Evolutionary conservation across 2,329 filamentous ascomycete genomes (phyloP).

Genomic region (Periconia macrospinosa): DNA sequence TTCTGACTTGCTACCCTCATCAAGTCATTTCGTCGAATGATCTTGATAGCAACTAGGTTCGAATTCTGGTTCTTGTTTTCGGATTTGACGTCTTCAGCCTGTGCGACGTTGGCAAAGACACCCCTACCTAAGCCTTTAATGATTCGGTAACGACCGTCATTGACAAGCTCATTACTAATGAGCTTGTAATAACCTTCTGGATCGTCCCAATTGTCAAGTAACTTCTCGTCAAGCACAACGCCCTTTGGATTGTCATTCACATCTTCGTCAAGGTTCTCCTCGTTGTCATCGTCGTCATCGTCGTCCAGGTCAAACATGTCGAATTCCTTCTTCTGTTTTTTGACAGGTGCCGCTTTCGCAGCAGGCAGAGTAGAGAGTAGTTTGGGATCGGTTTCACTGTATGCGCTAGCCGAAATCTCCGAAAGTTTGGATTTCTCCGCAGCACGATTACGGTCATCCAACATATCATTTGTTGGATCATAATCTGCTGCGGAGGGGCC

Average conservation of each 20-base stretch:
- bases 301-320: constrained; percentile 67
- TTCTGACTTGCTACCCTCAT: constrained; percentile 91
- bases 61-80: constrained; percentile 43
- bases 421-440: constrained; percentile 54
- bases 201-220: constrained; percentile 92
- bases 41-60: constrained; percentile 90
- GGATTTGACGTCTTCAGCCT: constrained; percentile 57
- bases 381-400: constrained; percentile 61
- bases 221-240: constrained; percentile 63
- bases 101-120: constrained; percentile 96
- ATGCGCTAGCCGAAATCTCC: constrained; percentile 52
- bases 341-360: constrained; percentile 36
- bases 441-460: constrained; percentile 75
- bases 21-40: constrained; percentile 94
- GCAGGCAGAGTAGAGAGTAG: constrained; percentile 55
- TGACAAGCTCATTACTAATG: constrained; percentile 85
- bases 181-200: constrained; percentile 96
- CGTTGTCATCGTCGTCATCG: constrained; percentile 74
- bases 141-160: constrained; percentile 83
- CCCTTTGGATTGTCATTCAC: constrained; percentile 24
- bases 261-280: constrained; percentile 71
- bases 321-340: constrained; percentile 54
- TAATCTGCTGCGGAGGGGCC: constrained; percentile 92
- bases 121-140: constrained; percentile 86
- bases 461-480: constrained; percentile 85